These are phyloP conservation scores for Citrus trifoliata DNA, from an alignment of 345 rosid species.

Conservation along the genomic window DNA sequence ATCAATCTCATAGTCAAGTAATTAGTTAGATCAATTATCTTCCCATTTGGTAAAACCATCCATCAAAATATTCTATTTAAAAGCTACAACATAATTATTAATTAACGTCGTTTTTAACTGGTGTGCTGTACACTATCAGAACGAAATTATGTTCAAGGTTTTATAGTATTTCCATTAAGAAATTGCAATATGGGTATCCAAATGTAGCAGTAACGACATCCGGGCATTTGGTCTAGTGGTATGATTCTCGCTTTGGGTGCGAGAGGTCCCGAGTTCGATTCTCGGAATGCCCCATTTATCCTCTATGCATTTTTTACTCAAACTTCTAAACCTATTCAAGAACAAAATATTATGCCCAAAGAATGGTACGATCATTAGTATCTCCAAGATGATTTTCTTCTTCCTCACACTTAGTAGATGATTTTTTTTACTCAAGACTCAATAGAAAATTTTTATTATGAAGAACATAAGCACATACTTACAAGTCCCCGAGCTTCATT, in stretches of 20 bases:
- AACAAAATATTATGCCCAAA: too few relatives aligned
- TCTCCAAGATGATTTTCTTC: too few relatives aligned
- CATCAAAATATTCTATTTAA: neutral
- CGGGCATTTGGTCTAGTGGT: constrained; percentile 84
- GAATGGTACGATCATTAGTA: too few relatives aligned
- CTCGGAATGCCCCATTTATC: constrained; percentile 54
- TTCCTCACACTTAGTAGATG: too few relatives aligned
- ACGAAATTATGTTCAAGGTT: neutral
- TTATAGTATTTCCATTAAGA: too few relatives aligned
- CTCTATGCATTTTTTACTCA: too few relatives aligned
- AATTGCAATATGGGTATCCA: rapidly evolving
- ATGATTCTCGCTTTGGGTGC: constrained; percentile 90
- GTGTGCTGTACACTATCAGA: neutral
- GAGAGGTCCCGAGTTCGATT: constrained; percentile 77
- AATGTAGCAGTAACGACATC: too few relatives aligned
- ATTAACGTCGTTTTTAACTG: neutral
- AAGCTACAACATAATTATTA: neutral
- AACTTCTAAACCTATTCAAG: too few relatives aligned
- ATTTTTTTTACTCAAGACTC: too few relatives aligned
- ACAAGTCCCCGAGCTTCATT: too few relatives aligned
- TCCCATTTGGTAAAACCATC: neutral
- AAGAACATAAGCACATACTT: too few relatives aligned
- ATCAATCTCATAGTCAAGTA: constrained; percentile 3
- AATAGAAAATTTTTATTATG: too few relatives aligned
- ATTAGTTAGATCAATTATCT: constrained; percentile 3